Evolutionary conservation across 345 rosid species (phyloP), one percentile per base, ranked within the genome.

Genomic region (Lagerstroemia speciosa): DNA sequence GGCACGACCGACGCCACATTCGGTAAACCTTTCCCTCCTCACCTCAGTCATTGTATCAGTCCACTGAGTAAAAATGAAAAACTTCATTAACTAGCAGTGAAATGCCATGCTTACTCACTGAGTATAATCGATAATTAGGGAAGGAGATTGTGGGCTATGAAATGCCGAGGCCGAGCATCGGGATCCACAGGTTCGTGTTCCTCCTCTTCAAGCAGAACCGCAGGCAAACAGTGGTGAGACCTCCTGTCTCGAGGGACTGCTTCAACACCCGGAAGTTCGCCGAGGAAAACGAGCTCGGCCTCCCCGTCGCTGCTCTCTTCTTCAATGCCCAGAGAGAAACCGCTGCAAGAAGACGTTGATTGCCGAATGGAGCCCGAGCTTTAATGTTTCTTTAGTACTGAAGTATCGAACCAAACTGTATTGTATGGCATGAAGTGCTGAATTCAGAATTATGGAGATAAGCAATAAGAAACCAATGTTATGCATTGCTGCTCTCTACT

Each of bases 281-380:
- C 0, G 86, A 82, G 67, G 89, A 82, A 53, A 93, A 91, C 50
- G 90, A 83, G 31, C 89, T 93, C 1, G 91, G 85, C 58, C 84
- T 81, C 2, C 97, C 98, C 1, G 97, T 93, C 1, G 90, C 97
- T 0, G 97, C 97, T 19, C 94, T 93, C 40, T 93, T 80, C 84
- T 91, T 91, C 86, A 93, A 93, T 71, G 85, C 87, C 63, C 98
- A 89, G 70, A 84, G 98, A 67, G 97, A 93, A 79, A 90, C 97
- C 8, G 97, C 98, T 9, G 96, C 98, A n/a, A 85, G 98, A 70
- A 86, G 91, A 70, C 97, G 98, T 40, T 93, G 62, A 83, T 31
- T 6, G 34, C 33, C 29, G 14, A 12, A 27, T 12, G 63, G 22
- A 58, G 20, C 34, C 63, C 20, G 16, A 22, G 30, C 30, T n/a